A percentile compares a stretch with the other conserved stretches of the same genome.
These are phyloP conservation scores for Naegleria fowleri DNA, from an alignment of 208 protist species.

Conservation along the genomic window DNA sequence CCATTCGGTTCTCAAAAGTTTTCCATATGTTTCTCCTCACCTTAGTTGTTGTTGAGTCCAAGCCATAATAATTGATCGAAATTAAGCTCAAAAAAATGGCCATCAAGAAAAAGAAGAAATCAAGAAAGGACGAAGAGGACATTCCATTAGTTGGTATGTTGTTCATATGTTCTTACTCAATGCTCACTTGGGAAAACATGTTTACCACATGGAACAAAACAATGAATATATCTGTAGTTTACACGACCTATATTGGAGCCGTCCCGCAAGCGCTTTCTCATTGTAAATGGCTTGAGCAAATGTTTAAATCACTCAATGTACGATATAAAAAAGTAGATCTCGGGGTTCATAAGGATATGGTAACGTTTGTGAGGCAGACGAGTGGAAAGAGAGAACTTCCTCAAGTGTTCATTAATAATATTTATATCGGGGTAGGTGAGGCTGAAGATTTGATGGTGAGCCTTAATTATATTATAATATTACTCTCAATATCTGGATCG, in stretches of 20 bases:
- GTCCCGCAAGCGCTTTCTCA: background rate
- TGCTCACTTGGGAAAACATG: too few species aligned
- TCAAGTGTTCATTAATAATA: background rate
- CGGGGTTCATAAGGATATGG: background rate
- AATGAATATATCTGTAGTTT: background rate
- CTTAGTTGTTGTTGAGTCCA: too few species aligned
- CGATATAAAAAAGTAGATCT: background rate
- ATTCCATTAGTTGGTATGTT: background rate
- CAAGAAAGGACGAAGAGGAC: background rate
- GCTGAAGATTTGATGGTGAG: background rate
- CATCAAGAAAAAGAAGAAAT: background rate
- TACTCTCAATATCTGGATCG: too few species aligned
- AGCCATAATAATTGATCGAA: too few species aligned
- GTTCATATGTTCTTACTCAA: background rate
- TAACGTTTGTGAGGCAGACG: background rate
- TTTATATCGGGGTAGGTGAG: constrained; percentile 1
- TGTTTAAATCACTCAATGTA: background rate
- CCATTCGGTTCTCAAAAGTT: too few species aligned
- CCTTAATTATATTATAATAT: background rate
- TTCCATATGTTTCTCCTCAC: too few species aligned
- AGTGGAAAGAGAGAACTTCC: background rate
- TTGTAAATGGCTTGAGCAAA: background rate
- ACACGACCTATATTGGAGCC: background rate
- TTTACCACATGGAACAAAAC: too few species aligned
- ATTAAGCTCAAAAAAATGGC: constrained; percentile 3